Evolutionary conservation across 2,329 filamentous ascomycete genomes (phyloP), one percentile per base, ranked within the genome.

Genomic region (Penicillium italicum): DNA sequence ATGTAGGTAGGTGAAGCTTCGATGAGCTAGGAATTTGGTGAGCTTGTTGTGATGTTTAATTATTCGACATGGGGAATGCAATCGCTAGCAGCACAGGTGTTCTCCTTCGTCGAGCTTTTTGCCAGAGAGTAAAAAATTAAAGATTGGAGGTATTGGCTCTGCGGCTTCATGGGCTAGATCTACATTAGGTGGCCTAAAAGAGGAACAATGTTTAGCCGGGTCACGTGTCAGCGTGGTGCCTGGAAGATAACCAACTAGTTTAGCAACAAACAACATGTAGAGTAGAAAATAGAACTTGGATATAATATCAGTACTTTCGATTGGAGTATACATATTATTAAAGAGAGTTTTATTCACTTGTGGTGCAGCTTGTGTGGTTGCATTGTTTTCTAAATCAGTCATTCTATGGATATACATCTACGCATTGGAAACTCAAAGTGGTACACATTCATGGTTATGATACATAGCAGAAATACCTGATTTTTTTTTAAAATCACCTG

Each of bases 181-280:
- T 47, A 44, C 37, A 50, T 56, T 58, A 55, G 47, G 53, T 55
- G 53, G 53, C 53, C 53, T 55, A 46, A 44, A 50, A 44, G 33
- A 37, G 58, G 61, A 62, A 62, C 43, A 61, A 63, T 59, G 55
- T 63, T 63, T 40, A n/a, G 45, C 60, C 57, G 50, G 48, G 51
- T 65, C 63, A 65, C 63, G 63, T 65, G 63, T 5, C 4, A 7
- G 5, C 26, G 5, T 28, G 5, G 26, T 28, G 26, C 26, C 26
- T 28, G 26, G 26, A 28, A 28, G 8, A 28, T 28, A 28, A 8
- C 2, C 4, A 28, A 9, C n/a, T n/a, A n/a, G n/a, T n/a, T n/a
- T n/a, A 7, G 26, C 24, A 28, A 28, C 6, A 6, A 28, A 2
- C 4, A 28, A 9, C 26, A 28, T 28, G 9, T 33, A 37, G 3